Evolutionary conservation across 2,329 filamentous ascomycete species (phyloP).

Genomic region (Paraphoma sp.): DNA sequence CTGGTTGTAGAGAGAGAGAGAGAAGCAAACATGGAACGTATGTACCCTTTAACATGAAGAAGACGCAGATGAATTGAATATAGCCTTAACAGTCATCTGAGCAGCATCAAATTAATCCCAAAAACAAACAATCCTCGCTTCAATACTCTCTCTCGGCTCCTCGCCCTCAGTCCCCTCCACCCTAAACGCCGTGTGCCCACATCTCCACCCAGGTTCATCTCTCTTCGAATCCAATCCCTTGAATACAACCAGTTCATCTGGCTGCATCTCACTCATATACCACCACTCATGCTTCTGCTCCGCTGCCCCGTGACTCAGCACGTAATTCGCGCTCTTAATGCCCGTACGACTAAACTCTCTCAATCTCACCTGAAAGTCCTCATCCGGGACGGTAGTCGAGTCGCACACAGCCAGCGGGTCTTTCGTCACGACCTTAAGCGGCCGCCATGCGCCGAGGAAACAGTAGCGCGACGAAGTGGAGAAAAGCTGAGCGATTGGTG

Average conservation of each 20-base stretch:
- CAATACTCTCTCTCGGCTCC: constrained; percentile 33
- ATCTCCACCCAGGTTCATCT: constrained; percentile 24
- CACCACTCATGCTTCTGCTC: constrained; percentile 32
- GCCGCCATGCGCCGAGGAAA: constrained; percentile 41
- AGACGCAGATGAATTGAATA: no score
- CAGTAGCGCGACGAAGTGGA: constrained; percentile 22
- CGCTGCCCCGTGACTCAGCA: constrained; percentile 17
- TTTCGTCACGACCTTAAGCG: constrained; percentile 24
- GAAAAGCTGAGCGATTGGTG: constrained; percentile 9
- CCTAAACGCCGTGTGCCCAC: constrained; percentile 34
- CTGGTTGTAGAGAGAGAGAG: no score
- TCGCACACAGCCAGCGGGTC: constrained; percentile 37
- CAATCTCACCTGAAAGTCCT: constrained; percentile 22
- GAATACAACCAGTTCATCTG: constrained; percentile 32
- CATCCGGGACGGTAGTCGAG: constrained; percentile 20
- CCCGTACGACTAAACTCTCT: constrained; percentile 24
- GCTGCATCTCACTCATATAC: constrained; percentile 31
- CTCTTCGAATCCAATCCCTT: constrained; percentile 32
- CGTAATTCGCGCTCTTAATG: constrained; percentile 22
- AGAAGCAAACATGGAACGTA: no score
- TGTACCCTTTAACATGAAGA: no score
- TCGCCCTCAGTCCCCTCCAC: constrained; percentile 17
- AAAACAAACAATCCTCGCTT: constrained; percentile 28
- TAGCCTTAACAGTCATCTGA: no score
- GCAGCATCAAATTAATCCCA: constrained; percentile 8